phyloP scores from a whole-genome alignment of 1,284 basidiomycete species.

The Volvariella volvacea region DNA sequence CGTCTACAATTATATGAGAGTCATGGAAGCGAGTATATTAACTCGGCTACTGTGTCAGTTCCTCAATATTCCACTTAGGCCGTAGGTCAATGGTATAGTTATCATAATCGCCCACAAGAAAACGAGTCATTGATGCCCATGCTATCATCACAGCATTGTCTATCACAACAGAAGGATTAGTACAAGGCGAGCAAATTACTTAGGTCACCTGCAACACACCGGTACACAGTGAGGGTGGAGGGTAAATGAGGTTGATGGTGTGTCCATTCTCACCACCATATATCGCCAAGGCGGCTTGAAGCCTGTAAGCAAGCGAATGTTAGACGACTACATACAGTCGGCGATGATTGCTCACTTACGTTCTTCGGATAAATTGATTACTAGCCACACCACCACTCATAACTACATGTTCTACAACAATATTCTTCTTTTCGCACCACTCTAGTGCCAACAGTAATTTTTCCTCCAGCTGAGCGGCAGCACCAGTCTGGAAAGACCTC shows the following conservation, averaged over 20 bases:
- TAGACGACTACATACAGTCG: too few relatives aligned
- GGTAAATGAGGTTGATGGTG: constrained; percentile 46
- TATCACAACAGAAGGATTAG: constrained; percentile 19
- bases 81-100: constrained; percentile 50
- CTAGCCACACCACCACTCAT: constrained; percentile 90
- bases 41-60: too few relatives aligned
- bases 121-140: constrained; percentile 81
- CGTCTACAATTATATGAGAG: too few relatives aligned
- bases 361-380: constrained; percentile 61
- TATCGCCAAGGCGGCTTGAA: background rate
- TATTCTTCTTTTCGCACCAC: constrained; percentile 32
- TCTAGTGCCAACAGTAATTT: constrained; percentile 63
- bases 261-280: constrained; percentile 18
- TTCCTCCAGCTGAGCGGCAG: constrained; percentile 65
- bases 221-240: constrained; percentile 76
- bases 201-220: constrained; percentile 36
- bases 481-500: constrained; percentile 66
- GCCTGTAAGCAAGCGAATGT: background rate
- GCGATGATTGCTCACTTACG: constrained; percentile 35
- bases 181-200: constrained; percentile 1
- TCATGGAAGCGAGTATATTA: too few relatives aligned
- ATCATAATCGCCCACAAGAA: constrained; percentile 63
- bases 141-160: constrained; percentile 97
- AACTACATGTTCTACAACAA: constrained; percentile 54
- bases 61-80: constrained; percentile 69